phyloP scores from a whole-genome alignment of 1,284 basidiomycete species.

The Exobasidium rhododendri region DNA sequence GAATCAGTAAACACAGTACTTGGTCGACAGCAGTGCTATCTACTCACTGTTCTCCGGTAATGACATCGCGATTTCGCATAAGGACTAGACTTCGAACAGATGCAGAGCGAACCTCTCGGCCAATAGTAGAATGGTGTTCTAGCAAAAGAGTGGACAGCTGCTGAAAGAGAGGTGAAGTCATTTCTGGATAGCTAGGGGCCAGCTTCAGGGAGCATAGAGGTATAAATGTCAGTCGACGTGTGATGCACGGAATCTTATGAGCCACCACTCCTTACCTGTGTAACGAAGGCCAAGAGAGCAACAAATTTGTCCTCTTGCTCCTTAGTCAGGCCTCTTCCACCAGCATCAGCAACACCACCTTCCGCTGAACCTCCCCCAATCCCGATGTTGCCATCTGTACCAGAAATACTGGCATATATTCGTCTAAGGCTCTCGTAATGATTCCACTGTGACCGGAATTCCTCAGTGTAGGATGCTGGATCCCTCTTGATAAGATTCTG shows the following conservation, averaged over 20 bases:
- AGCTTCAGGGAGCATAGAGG: conserved; percentile 61
- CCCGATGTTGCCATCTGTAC: conserved; percentile 21
- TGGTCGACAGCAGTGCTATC: conserved; percentile 21
- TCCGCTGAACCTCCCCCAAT: not conserved
- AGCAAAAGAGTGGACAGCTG: conserved; percentile 46
- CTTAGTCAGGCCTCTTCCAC: conserved; percentile 63
- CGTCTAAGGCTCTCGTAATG: conserved; percentile 85
- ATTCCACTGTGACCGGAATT: conserved; percentile 98
- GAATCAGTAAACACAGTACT: conserved; percentile 4
- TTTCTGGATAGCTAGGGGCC: conserved; percentile 41
- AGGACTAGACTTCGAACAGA: conserved; percentile 61
- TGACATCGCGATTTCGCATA: conserved; percentile 86
- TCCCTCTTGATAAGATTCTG: conserved; percentile 95
- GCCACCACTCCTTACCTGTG: conserved; percentile 4
- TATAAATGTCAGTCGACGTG: conserved; percentile 71
- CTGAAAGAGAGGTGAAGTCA: conserved; percentile 36
- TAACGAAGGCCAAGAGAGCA: conserved; percentile 57
- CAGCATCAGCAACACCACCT: conserved; percentile 50
- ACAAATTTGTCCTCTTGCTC: conserved; percentile 72
- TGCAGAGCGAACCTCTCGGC: conserved; percentile 40
- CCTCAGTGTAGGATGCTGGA: conserved; percentile 84
- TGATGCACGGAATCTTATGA: conserved; percentile 25
- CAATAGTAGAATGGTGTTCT: conserved; percentile 46
- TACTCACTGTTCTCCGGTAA: conserved; percentile 71
- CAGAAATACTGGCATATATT: conserved; percentile 63